Conservation (phyloP, 371 early-diverging fungal genomes). For the Mucor circinelloides region DNA sequence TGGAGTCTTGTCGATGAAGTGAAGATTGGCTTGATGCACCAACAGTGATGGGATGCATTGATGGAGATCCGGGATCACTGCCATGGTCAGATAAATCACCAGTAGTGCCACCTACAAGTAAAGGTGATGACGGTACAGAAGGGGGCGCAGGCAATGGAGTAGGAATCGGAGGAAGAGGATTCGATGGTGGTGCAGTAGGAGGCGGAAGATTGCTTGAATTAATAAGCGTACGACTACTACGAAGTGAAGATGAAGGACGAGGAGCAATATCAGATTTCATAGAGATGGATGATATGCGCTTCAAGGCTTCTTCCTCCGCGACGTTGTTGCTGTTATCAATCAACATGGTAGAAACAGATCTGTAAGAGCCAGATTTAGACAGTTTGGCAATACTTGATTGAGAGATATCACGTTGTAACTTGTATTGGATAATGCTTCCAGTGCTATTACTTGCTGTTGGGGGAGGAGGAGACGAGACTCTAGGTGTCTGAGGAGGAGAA, state of each 20-base stretch:
- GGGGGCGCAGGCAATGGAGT: conserved; percentile 36
- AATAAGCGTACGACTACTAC: conserved; percentile 13
- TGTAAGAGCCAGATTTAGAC: conserved; percentile 37
- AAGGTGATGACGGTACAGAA: conserved; percentile 12
- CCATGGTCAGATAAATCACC: background rate
- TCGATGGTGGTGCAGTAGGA: conserved; percentile 51
- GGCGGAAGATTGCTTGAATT: conserved; percentile 30
- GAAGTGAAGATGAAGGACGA: conserved; percentile 21
- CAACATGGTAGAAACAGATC: conserved; percentile 22
- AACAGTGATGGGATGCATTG: background rate
- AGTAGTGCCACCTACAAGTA: background rate
- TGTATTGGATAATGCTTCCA: conserved; percentile 23
- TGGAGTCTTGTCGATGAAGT: conserved; percentile 26
- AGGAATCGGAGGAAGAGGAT: conserved; percentile 55
- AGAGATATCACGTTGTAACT: conserved; percentile 31
- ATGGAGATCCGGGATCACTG: conserved; percentile 13
- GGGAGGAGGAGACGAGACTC: conserved; percentile 29
- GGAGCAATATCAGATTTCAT: conserved; percentile 19
- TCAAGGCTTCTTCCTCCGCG: conserved; percentile 22
- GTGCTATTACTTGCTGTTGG: conserved; percentile 9
- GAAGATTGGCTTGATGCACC: conserved; percentile 2
- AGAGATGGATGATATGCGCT: conserved; percentile 24
- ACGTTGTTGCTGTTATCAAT: conserved; percentile 5
- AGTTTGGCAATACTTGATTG: conserved; percentile 28
- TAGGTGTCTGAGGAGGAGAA: conserved; percentile 48